Percentiles rank a stretch among this genome's conserved stretches.
phyloP scores from a whole-genome alignment of 768 basidiomycete genomes.

The Tephrocybe sp. region DNA sequence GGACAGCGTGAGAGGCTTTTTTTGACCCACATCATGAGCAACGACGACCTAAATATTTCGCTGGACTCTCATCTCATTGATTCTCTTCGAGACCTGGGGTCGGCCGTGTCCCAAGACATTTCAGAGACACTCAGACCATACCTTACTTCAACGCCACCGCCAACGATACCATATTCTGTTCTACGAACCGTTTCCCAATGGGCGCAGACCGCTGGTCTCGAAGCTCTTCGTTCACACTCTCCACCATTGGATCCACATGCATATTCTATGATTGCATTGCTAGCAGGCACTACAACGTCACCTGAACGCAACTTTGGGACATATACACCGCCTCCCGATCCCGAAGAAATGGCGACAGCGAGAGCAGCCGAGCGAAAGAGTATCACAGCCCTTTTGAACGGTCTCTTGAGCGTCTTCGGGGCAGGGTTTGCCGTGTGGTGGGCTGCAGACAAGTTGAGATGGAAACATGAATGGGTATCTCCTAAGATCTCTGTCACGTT shows the following conservation, averaged over 20 bases:
- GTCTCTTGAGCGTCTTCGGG: slow-evolving; percentile 63
- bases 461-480: slow-evolving; percentile 77
- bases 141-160: slow-evolving; percentile 31
- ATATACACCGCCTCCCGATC: slow-evolving; percentile 42
- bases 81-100: slow-evolving; percentile 40
- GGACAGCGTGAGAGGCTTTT: slow-evolving; percentile 17
- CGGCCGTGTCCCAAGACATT: slow-evolving; percentile 43
- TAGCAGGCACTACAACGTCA: slow-evolving; percentile 77
- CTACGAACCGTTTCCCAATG: slow-evolving; percentile 64
- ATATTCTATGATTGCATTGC: slow-evolving; percentile 70
- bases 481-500: not conserved
- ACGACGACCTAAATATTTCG: slow-evolving; percentile 53
- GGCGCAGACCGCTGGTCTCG: slow-evolving; percentile 54
- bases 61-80: slow-evolving; percentile 62
- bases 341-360: slow-evolving; percentile 43
- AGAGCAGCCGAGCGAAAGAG: slow-evolving; percentile 57
- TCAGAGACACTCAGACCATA: slow-evolving; percentile 37
- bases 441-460: slow-evolving; percentile 60
- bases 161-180: slow-evolving; percentile 60
- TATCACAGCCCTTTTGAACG: slow-evolving; percentile 70
- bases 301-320: slow-evolving; percentile 68
- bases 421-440: slow-evolving; percentile 72
- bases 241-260: slow-evolving; percentile 47
- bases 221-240: slow-evolving; percentile 31
- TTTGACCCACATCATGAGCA: slow-evolving; percentile 16